Base-by-base conservation (phyloP, 2,329 filamentous ascomycete species). In the Colletotrichum acutatum region DNA sequence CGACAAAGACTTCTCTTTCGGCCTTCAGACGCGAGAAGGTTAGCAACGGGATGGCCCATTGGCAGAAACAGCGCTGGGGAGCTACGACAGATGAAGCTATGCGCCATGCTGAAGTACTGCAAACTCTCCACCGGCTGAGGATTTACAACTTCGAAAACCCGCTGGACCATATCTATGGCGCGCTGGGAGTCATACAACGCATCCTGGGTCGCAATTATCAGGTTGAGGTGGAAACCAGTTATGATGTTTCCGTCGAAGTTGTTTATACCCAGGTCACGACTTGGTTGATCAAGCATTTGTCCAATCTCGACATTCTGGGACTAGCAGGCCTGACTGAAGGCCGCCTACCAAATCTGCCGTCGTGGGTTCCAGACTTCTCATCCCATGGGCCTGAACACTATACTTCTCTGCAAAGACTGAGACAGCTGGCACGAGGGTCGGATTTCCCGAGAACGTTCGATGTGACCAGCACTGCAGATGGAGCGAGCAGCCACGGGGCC, bases 351-450 rank as follows among this genome's bases (percentile, higher is more conserved):
- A 58, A 16, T 4, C 32, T 71, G 22, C 69, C 69, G 3, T 71
- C 69, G 3, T 71, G 69, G 69, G 58, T 71, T 9, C 69, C 69
- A 8, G 69, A 71, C 30, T 68, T 62, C 12, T 49, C 64, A 3
- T 59, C 68, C 11, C 52, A 26, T n/a, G 69, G 69, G 1, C 49
- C 69, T 1, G 22, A 22, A 11, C 37, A 30, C 14, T 53, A 49
- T 7, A 63, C 64, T 1, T 68, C 69, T 1, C 52, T 71, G 7
- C 69, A 71, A 28, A 56, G 64, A 16, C 19, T 58, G 28, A 53
- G 69, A 1, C 69, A 68, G 6, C 12, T 53, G 5, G 37, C 49
- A 4, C 57, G 46, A 14, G 42, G 56, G 3, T 24, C 32, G 1
- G 22, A 9, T 4, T 34, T 5, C 26, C 24, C 22, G 14, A 11